These are phyloP conservation scores for Podospora fimiseda DNA, from an alignment of 495 filamentous ascomycete genomes.

Conservation along the genomic window DNA sequence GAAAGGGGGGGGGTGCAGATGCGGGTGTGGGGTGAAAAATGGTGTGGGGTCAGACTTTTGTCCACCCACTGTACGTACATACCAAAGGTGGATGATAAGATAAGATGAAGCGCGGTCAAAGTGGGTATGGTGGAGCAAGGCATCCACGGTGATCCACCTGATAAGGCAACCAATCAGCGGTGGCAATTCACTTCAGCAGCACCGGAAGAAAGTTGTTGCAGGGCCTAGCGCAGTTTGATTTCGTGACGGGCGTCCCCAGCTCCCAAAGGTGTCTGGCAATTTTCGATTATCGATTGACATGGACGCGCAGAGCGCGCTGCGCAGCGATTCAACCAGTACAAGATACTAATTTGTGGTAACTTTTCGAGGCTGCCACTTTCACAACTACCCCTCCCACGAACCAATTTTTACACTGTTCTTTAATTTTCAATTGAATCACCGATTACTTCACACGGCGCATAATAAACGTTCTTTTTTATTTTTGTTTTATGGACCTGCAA, in stretches of 20 bases:
- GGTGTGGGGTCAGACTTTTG: no score
- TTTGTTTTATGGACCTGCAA: no score
- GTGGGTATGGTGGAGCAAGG: neutral
- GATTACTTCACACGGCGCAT: no score
- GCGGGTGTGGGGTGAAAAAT: neutral
- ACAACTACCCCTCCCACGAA: no score
- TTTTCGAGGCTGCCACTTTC: no score
- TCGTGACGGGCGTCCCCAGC: slow-evolving; percentile 24
- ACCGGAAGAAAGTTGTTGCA: slow-evolving; percentile 18
- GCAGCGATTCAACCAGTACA: slow-evolving; percentile 5
- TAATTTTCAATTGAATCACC: no score
- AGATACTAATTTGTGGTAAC: no score
- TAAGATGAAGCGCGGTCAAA: slow-evolving; percentile 3
- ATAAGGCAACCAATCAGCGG: slow-evolving; percentile 1
- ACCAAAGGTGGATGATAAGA: slow-evolving; percentile 3
- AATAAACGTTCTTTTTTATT: no score
- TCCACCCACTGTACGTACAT: neutral
- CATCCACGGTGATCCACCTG: neutral
- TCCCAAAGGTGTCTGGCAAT: slow-evolving; percentile 22
- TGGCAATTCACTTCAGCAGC: neutral
- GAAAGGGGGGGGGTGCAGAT: no score
- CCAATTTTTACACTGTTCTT: no score
- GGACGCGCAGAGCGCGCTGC: slow-evolving; percentile 10
- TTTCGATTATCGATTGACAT: slow-evolving; percentile 16
- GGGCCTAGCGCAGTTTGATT: slow-evolving; percentile 28